Evolutionary conservation across 306 rosid genomes (phyloP).

Genomic region (Quercus ilex): DNA sequence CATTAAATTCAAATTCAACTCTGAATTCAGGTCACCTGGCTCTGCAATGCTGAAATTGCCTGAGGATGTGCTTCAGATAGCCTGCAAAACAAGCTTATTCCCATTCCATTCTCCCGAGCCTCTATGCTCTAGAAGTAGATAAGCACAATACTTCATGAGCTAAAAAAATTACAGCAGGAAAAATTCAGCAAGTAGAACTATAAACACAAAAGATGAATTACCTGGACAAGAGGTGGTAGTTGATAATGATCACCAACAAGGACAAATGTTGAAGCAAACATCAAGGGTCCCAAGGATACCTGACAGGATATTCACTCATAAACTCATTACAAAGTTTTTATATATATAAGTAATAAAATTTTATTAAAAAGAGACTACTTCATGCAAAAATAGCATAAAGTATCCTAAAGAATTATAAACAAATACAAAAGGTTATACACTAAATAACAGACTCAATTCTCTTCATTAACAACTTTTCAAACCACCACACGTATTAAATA

Average conservation of each 20-base stretch:
- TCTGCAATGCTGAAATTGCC: constrained; percentile 79
- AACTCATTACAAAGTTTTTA: not conserved
- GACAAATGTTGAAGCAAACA: constrained; percentile 81
- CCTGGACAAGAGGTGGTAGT: constrained; percentile 92
- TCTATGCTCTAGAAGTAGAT: constrained; percentile 62
- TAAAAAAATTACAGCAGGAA: not conserved
- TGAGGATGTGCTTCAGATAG: constrained; percentile 95
- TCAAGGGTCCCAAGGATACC: constrained; percentile 94
- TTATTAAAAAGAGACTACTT: no score
- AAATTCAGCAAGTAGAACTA: constrained; percentile 1
- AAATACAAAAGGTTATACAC: no score
- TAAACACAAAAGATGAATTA: constrained; percentile 15
- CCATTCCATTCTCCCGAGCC: constrained; percentile 96
- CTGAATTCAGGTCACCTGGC: constrained; percentile 56
- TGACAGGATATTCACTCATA: constrained; percentile 31
- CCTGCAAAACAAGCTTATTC: constrained; percentile 83
- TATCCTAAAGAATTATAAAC: no score
- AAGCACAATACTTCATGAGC: constrained; percentile 2
- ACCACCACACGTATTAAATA: not conserved
- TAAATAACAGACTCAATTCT: not conserved
- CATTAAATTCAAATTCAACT: not conserved
- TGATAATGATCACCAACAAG: constrained; percentile 98
- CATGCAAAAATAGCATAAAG: no score
- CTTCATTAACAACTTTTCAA: not conserved
- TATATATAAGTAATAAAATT: no score